Conservation (phyloP, 2,329 filamentous ascomycete genomes). For the Arthrobotrys megalospora region DNA sequence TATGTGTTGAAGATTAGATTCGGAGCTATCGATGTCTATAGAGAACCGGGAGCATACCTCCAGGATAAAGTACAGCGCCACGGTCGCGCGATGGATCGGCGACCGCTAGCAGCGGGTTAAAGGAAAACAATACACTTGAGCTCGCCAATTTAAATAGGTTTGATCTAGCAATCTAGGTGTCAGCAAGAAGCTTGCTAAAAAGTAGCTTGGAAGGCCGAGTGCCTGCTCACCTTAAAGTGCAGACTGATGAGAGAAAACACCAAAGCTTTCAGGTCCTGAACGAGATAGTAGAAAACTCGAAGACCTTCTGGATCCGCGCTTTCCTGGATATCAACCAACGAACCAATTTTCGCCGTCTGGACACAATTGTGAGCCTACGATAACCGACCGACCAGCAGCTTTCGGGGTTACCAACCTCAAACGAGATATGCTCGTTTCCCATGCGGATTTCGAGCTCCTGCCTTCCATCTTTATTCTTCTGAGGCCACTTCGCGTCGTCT, state of each 20-base stretch:
- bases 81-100: slow-evolving; percentile 46
- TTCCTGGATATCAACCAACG: slow-evolving; percentile 94
- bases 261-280: slow-evolving; percentile 95
- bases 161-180: slow-evolving; percentile 40
- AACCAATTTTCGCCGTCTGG: slow-evolving; percentile 97
- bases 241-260: slow-evolving; percentile 96
- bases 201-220: not conserved
- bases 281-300: slow-evolving; percentile 97
- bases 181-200: slow-evolving; percentile 2
- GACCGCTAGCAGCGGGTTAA: slow-evolving; percentile 50
- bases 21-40: not conserved
- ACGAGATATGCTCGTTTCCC: slow-evolving; percentile 96
- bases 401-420: slow-evolving; percentile 79
- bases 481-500: slow-evolving; percentile 98
- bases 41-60: slow-evolving; percentile 38
- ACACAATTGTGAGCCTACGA: slow-evolving; percentile 60
- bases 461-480: slow-evolving; percentile 98
- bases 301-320: slow-evolving; percentile 96
- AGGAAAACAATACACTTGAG: slow-evolving; percentile 17
- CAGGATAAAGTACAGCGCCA: slow-evolving; percentile 50
- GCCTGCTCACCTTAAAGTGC: slow-evolving; percentile 84
- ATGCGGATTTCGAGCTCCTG: slow-evolving; percentile 96
- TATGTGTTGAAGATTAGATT: slow-evolving; percentile 38
- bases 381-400: slow-evolving; percentile 1
- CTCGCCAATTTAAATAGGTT: slow-evolving; percentile 51